phyloP scores from a whole-genome alignment of 225 moss, liverwort and hornwort genomes.

The Sphagnum contortum region DNA sequence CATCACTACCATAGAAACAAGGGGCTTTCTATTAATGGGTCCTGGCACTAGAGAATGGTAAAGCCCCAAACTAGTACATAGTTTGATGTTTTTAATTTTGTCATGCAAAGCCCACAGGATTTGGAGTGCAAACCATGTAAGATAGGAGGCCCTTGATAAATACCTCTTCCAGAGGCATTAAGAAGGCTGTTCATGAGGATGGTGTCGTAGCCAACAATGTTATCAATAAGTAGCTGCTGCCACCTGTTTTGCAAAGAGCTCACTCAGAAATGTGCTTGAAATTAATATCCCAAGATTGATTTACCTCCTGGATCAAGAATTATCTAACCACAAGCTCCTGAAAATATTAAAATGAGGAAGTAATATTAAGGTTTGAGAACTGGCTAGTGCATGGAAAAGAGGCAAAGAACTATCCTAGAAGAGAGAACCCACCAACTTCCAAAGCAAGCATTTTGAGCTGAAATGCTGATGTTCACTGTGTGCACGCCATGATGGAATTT shows the following conservation, averaged over 20 bases:
- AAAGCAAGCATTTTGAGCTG: conserved; percentile 85
- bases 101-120: no score
- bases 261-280: not conserved
- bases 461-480: conserved; percentile 83
- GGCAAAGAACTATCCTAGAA: not conserved
- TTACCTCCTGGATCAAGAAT: not conserved
- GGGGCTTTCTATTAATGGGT: no score
- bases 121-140: no score
- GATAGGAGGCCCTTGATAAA: no score
- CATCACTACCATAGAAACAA: no score
- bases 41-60: no score
- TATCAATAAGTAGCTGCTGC: conserved; percentile 94
- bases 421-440: conserved; percentile 66
- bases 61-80: no score
- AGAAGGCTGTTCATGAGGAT: conserved; percentile 96
- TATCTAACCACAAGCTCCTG: not conserved
- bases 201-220: conserved; percentile 96
- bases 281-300: not conserved
- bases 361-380: no score
- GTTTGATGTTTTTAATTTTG: no score
- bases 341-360: no score
- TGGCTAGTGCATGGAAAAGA: no score
- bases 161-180: conserved; percentile 83
- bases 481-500: conserved; percentile 65
- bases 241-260: conserved; percentile 34